Evolutionary conservation across 768 basidiomycete genomes (phyloP).

Genomic region (Mycena maculata): DNA sequence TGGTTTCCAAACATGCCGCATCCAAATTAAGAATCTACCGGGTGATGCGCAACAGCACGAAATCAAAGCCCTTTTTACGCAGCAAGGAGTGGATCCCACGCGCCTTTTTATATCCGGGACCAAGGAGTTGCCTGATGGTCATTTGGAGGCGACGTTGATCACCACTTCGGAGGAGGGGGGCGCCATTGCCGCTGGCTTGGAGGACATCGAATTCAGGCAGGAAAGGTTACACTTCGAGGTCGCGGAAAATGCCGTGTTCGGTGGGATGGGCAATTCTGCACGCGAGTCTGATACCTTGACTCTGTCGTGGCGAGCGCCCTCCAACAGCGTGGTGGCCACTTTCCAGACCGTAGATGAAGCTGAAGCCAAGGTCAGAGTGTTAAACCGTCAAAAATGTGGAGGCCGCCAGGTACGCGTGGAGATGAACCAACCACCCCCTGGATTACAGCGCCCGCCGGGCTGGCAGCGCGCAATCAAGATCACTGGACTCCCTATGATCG

Average conservation of each 20-base stretch:
- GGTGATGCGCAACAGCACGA: slow-evolving; percentile 51
- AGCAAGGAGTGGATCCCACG: slow-evolving; percentile 53
- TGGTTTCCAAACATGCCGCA: slow-evolving; percentile 64
- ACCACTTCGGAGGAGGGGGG: slow-evolving; percentile 55
- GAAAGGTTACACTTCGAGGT: slow-evolving; percentile 56
- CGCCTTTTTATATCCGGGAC: slow-evolving; percentile 49
- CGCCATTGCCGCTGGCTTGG: slow-evolving; percentile 55
- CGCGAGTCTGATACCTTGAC: slow-evolving; percentile 53
- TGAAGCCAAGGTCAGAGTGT: slow-evolving; percentile 44
- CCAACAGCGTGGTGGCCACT: slow-evolving; percentile 56
- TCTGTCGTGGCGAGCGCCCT: slow-evolving; percentile 65
- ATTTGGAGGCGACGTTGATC: slow-evolving; percentile 56
- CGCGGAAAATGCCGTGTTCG: slow-evolving; percentile 50
- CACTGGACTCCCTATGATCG: slow-evolving; percentile 49
- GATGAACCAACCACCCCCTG: slow-evolving; percentile 54
- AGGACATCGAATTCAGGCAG: slow-evolving; percentile 61
- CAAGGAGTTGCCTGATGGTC: slow-evolving; percentile 41
- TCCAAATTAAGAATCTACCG: slow-evolving; percentile 61
- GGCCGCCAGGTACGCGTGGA: slow-evolving; percentile 61
- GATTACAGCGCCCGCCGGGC: slow-evolving; percentile 40
- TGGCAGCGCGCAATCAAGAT: slow-evolving; percentile 55
- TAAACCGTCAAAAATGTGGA: slow-evolving; percentile 50
- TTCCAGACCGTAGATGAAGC: slow-evolving; percentile 52
- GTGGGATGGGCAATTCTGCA: slow-evolving; percentile 55
- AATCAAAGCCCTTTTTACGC: slow-evolving; percentile 54